Evolutionary conservation across 163 green algal genomes (phyloP), one percentile per base, ranked within the genome.

Genomic region (Chloromonas sp.): DNA sequence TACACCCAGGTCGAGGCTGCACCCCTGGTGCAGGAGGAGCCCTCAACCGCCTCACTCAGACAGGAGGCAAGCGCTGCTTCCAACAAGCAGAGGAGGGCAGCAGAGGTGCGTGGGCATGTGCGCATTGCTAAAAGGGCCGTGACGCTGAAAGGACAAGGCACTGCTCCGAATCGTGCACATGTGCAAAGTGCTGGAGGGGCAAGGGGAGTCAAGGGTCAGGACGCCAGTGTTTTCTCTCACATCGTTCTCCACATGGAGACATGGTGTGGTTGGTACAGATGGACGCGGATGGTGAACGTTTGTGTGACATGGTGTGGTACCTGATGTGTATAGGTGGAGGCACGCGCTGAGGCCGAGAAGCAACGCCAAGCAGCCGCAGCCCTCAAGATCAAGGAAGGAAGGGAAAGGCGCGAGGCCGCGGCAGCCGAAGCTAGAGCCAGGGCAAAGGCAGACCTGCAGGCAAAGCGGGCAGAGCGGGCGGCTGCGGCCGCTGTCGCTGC

Each of bases 1-100:
- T 76, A 81, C 36, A 59, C 70, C 70, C 86, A 88, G 82, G 78
- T 88, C 60, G 36, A 36, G 36, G 36, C 36, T 36, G 36, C 36
- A 36, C 36, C 36, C 36, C 36, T 36, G 36, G 36, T 36, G 36
- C 58, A 85, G 70, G 86, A 88, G 79, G 82, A 88, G 59, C 79
- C 58, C 1, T 2, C 13, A 11, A 14, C 71, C 71, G 71, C 71
- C 71, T 74, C 66, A 11, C 66, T 74, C 66, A 74, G 11, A 11
- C 66, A 74, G 66, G 66, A 74, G 77, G 3, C 36, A 2, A 60
- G 2, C 77, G 36, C 2, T 1, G 77, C 14, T 1, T 61, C 14
- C 13, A 2, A 2, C 3, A 60, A 74, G 66, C 66, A 57, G 77
- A 60, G n/a, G 13, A 36, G 36, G 77, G 15, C 77, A 11, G 36